phyloP scores from a whole-genome alignment of 164 flowering plant genomes.

The Chimonanthus praecox region DNA sequence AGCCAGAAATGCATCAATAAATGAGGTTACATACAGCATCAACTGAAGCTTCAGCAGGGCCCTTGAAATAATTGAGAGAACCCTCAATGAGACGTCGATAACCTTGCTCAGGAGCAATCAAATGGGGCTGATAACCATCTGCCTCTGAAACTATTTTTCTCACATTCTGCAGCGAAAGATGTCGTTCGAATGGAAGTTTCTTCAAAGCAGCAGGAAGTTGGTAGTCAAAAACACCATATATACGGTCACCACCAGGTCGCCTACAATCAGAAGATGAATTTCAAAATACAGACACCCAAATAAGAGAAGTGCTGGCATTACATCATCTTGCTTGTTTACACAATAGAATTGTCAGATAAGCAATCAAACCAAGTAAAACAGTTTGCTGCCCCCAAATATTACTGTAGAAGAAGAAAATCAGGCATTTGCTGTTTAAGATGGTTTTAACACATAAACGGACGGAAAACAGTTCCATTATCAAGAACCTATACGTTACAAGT shows the following conservation, averaged over 20 bases:
- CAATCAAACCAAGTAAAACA: too few species aligned
- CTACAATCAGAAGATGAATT: slow-evolving; percentile 26
- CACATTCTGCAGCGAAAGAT: slow-evolving; percentile 80
- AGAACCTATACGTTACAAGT: too few species aligned
- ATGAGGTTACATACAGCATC: slow-evolving; percentile 45
- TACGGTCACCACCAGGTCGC: slow-evolving; percentile 84
- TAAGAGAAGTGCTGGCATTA: too few species aligned
- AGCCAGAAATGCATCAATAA: too few species aligned
- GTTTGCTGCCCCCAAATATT: too few species aligned
- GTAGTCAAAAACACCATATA: slow-evolving; percentile 68
- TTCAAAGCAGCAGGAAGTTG: slow-evolving; percentile 81
- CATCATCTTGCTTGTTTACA: too few species aligned
- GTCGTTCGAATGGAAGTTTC: slow-evolving; percentile 78
- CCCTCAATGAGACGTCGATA: slow-evolving; percentile 73
- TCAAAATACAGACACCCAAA: background rate
- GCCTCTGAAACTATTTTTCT: slow-evolving; percentile 77
- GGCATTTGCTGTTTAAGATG: too few species aligned
- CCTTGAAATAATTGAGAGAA: slow-evolving; percentile 46
- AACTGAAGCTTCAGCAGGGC: slow-evolving; percentile 72
- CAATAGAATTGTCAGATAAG: too few species aligned
- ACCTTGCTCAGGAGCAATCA: slow-evolving; percentile 86
- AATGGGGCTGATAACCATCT: slow-evolving; percentile 91
- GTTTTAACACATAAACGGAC: too few species aligned
- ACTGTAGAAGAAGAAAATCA: too few species aligned
- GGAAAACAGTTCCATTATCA: too few species aligned